Evolutionary conservation across 2,329 filamentous ascomycete genomes (phyloP).

Genomic region (Colletotrichum chlorophyti): DNA sequence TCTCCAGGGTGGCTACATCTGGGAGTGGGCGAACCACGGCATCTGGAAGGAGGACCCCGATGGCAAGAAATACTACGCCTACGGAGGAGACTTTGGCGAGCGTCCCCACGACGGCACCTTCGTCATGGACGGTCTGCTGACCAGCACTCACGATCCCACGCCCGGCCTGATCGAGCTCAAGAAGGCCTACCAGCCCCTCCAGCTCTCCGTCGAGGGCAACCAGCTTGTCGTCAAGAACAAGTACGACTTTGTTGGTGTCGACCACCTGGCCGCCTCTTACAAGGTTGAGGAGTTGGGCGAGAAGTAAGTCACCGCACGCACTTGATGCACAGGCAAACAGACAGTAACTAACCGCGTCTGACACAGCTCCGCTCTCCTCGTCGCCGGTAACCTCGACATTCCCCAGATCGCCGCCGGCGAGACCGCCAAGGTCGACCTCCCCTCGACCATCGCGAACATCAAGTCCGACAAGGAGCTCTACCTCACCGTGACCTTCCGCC

Average conservation of each 20-base stretch:
- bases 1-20: conserved; percentile 72
- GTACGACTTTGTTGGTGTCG: conserved; percentile 56
- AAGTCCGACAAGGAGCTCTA: conserved; percentile 47
- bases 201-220: conserved; percentile 43
- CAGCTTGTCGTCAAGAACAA: conserved; percentile 46
- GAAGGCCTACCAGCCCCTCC: conserved; percentile 63
- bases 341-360: conserved; percentile 15
- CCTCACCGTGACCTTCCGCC: conserved; percentile 52
- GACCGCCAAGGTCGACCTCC: conserved; percentile 41
- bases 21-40: conserved; percentile 72
- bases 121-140: conserved; percentile 66
- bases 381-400: conserved; percentile 46
- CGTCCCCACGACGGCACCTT: conserved; percentile 66
- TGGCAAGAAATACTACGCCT: conserved; percentile 59
- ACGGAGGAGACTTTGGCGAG: conserved; percentile 69
- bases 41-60: conserved; percentile 53
- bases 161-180: conserved; percentile 64
- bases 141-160: conserved; percentile 60
- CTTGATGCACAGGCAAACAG: not conserved
- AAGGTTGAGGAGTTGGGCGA: conserved; percentile 50
- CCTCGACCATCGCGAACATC: conserved; percentile 35
- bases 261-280: conserved; percentile 50
- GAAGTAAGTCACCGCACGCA: conserved; percentile 40
- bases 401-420: conserved; percentile 48
- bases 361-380: conserved; percentile 35